Conservation (phyloP, 164 flowering plant genomes). For the Chimonanthus salicifolius region DNA sequence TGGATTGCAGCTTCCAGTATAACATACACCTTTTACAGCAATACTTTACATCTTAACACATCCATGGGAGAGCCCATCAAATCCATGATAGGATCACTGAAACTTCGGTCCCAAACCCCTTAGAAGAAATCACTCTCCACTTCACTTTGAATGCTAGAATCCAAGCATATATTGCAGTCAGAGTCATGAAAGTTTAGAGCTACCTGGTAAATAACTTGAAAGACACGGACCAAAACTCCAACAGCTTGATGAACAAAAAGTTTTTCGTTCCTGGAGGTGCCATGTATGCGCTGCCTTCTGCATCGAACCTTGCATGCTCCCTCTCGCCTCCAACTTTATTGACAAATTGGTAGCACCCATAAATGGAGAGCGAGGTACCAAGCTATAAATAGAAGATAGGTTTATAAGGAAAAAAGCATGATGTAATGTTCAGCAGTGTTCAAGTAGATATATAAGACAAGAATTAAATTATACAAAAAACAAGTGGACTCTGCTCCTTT, state of each 20-base stretch:
- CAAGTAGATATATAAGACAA: neutral
- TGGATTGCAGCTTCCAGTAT: too few relatives aligned
- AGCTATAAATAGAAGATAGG: constrained; percentile 39
- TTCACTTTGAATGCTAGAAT: neutral
- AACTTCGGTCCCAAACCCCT: too few relatives aligned
- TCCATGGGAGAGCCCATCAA: too few relatives aligned
- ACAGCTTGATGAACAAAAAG: constrained; percentile 35
- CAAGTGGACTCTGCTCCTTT: neutral
- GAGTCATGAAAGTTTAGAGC: neutral
- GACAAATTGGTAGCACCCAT: constrained; percentile 60
- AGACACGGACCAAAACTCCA: constrained; percentile 55
- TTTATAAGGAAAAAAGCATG: constrained; percentile 10
- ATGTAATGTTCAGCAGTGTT: neutral
- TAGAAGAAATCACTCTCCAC: neutral
- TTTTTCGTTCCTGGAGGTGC: constrained; percentile 23
- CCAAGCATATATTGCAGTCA: neutral
- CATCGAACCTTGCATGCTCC: constrained; percentile 30
- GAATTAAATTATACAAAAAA: neutral
- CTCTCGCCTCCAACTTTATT: constrained; percentile 36
- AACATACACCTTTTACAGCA: neutral
- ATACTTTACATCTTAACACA: neutral
- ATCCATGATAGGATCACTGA: too few relatives aligned
- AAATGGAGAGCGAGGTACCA: constrained; percentile 64
- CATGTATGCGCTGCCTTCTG: constrained; percentile 44
- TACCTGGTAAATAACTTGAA: constrained; percentile 90